These are phyloP conservation scores for Calonectria hawksworthii DNA, from an alignment of 2,329 filamentous ascomycete genomes.

Conservation along the genomic window DNA sequence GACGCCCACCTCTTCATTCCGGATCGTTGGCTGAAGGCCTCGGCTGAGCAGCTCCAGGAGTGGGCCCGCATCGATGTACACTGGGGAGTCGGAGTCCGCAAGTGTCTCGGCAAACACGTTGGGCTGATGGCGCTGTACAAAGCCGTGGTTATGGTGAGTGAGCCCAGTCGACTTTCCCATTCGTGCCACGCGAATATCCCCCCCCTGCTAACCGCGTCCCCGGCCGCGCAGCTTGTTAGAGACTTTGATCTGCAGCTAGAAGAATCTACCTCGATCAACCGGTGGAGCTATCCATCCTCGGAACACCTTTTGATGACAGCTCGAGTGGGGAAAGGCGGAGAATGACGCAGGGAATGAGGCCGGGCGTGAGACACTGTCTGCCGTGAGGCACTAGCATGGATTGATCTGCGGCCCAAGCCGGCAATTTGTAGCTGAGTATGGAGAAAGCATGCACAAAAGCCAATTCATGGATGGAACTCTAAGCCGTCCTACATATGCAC, in stretches of 20 bases:
- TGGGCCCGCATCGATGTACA: not conserved
- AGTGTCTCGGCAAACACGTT: not conserved
- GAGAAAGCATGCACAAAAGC: not conserved
- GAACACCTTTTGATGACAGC: not conserved
- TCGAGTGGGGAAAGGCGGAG: not conserved
- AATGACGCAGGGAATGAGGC: not conserved
- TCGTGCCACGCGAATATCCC: not conserved
- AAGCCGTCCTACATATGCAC: not conserved
- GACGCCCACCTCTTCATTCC: not conserved
- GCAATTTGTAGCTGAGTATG: not conserved
- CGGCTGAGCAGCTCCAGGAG: not conserved
- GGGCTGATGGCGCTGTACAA: not conserved
- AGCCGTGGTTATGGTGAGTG: not conserved
- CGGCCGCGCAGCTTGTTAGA: not conserved
- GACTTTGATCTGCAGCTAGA: not conserved
- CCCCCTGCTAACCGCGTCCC: not conserved
- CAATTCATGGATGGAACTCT: no score
- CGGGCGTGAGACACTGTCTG: no score
- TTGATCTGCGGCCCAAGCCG: no score
- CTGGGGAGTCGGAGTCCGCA: not conserved
- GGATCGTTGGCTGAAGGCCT: not conserved
- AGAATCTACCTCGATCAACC: not conserved
- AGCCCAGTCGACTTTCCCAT: no score
- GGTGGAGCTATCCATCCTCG: not conserved
- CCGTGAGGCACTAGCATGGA: no score